phyloP scores from a whole-genome alignment of 345 rosid species.

The Populus ilicifolia region DNA sequence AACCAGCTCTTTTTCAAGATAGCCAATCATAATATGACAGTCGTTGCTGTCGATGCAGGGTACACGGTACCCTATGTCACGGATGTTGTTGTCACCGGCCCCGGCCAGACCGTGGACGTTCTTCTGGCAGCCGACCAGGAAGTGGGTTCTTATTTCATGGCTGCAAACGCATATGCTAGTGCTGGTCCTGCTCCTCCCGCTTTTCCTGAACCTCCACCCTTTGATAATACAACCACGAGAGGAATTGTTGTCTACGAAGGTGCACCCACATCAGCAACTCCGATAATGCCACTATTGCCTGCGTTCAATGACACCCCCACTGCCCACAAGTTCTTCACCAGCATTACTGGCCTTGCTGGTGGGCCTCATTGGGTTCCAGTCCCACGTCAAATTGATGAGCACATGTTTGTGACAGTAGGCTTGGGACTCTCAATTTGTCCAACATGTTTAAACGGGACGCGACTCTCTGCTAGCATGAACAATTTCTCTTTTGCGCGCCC shows the following conservation, averaged over 20 bases:
- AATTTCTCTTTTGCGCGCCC: constrained; percentile 60
- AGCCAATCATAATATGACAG: constrained; percentile 74
- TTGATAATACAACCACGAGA: constrained; percentile 58
- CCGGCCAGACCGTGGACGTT: constrained; percentile 73
- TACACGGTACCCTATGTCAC: constrained; percentile 66
- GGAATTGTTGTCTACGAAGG: constrained; percentile 51
- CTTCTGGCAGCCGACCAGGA: constrained; percentile 60
- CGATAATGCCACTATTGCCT: constrained; percentile 63
- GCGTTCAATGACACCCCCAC: constrained; percentile 62
- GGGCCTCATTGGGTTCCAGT: constrained; percentile 70
- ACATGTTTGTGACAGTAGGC: constrained; percentile 68
- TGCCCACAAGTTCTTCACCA: constrained; percentile 56
- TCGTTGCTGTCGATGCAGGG: constrained; percentile 67
- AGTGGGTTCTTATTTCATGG: constrained; percentile 70
- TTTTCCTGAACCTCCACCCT: background rate
- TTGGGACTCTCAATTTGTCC: constrained; percentile 43
- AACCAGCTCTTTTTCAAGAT: constrained; percentile 72
- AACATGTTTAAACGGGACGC: constrained; percentile 43
- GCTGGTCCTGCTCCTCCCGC: constrained; percentile 10
- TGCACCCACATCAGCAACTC: constrained; percentile 20
- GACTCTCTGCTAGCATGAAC: constrained; percentile 70
- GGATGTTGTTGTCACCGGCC: constrained; percentile 54
- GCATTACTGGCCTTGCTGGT: constrained; percentile 37
- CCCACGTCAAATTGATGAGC: constrained; percentile 56
- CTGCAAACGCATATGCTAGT: constrained; percentile 57